These are phyloP conservation scores for Colletotrichum liriopes DNA, from an alignment of 2,329 filamentous ascomycete species.

Conservation along the genomic window DNA sequence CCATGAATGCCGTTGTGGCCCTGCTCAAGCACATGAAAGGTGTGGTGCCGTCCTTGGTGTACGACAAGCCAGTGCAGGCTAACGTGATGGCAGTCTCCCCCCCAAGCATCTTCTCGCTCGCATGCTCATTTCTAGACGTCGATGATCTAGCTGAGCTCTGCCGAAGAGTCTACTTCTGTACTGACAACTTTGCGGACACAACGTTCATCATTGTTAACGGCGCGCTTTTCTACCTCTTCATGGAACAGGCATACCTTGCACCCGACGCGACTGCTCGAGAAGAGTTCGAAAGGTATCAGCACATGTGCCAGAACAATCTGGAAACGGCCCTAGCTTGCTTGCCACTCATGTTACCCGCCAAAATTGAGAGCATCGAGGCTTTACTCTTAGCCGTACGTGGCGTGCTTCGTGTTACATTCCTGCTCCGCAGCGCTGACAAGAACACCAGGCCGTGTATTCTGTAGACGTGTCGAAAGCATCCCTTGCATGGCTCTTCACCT, in stretches of 20 bases:
- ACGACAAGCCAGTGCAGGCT: not conserved
- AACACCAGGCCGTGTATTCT: slow-evolving; percentile 69
- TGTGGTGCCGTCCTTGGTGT: slow-evolving; percentile 37
- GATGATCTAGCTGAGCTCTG: slow-evolving; percentile 67
- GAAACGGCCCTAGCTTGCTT: slow-evolving; percentile 67
- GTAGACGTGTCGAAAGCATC: slow-evolving; percentile 75
- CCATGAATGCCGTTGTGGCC: slow-evolving; percentile 64
- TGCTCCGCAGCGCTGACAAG: not conserved
- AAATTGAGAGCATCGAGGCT: slow-evolving; percentile 69
- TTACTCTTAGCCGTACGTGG: slow-evolving; percentile 70
- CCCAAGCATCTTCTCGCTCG: slow-evolving; percentile 65
- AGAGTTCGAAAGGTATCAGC: slow-evolving; percentile 56
- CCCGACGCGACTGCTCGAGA: slow-evolving; percentile 50
- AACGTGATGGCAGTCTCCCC: slow-evolving; percentile 55
- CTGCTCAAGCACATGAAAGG: slow-evolving; percentile 66
- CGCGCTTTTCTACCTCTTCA: slow-evolving; percentile 66
- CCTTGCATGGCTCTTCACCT: slow-evolving; percentile 75
- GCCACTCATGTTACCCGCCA: slow-evolving; percentile 70
- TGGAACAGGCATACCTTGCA: slow-evolving; percentile 60
- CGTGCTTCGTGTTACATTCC: too few species aligned
- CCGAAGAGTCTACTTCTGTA: slow-evolving; percentile 65
- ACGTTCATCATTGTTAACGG: slow-evolving; percentile 67
- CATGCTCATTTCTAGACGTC: slow-evolving; percentile 65
- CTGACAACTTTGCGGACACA: slow-evolving; percentile 65
- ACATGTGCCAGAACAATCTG: slow-evolving; percentile 63